Conservation (phyloP, 768 basidiomycete species). For the Trametes coccinea region DNA sequence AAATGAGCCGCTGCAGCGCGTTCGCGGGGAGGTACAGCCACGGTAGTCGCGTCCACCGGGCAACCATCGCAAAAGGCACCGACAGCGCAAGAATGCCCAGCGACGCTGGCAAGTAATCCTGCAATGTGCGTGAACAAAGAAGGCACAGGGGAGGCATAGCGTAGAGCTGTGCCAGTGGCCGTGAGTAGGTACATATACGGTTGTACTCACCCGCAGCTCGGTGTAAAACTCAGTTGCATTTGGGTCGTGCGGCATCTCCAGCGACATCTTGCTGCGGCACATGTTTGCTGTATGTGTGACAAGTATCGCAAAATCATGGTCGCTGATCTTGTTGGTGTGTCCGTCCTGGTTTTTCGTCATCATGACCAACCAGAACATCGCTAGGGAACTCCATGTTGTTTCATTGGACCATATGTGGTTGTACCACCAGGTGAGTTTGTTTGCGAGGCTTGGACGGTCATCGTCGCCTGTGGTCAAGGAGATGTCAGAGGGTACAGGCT, state of each 20-base stretch:
- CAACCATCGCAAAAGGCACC: constrained; percentile 6
- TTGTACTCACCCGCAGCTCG: too few relatives aligned
- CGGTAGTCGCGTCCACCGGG: neutral
- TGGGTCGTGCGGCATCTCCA: too few relatives aligned
- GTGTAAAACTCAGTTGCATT: too few relatives aligned
- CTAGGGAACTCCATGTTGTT: neutral
- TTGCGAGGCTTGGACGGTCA: neutral
- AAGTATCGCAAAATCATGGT: too few relatives aligned
- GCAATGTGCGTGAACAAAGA: too few relatives aligned
- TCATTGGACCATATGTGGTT: neutral
- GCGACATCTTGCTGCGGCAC: too few relatives aligned
- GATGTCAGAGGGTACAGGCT: too few relatives aligned
- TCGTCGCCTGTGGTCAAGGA: neutral
- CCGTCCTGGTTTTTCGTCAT: too few relatives aligned
- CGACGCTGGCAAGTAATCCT: neutral
- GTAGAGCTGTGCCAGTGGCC: neutral
- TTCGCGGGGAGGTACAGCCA: neutral
- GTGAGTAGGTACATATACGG: neutral
- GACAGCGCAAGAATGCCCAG: neutral
- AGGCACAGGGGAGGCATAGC: neutral
- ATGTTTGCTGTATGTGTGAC: too few relatives aligned
- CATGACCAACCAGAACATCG: neutral
- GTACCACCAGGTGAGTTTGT: neutral
- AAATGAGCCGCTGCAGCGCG: constrained; percentile 2
- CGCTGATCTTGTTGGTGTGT: neutral